These are phyloP conservation scores for Fomitiporia mediterranea DNA, from an alignment of 1,284 basidiomycete genomes.

Conservation along the genomic window DNA sequence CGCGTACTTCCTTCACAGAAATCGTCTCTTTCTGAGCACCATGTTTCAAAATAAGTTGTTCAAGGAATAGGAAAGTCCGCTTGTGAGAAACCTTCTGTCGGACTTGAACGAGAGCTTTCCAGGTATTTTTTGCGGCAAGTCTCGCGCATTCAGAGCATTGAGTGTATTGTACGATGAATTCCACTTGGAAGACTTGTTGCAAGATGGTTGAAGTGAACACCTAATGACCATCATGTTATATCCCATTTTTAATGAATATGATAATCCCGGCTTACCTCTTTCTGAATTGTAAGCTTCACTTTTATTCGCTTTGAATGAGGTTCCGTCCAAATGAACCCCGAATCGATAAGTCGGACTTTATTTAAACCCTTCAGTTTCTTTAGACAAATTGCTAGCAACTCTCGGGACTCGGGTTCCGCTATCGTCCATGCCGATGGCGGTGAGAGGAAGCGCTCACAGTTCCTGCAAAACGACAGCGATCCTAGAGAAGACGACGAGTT, in stretches of 20 bases:
- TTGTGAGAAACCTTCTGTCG: constrained; percentile 98
- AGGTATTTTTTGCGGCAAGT: constrained; percentile 97
- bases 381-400: constrained; percentile 86
- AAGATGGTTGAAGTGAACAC: constrained; percentile 93
- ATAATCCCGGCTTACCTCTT: constrained; percentile 62
- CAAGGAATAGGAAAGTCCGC: constrained; percentile 95
- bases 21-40: constrained; percentile 96
- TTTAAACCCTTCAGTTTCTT: constrained; percentile 93
- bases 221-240: constrained; percentile 32
- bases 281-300: constrained; percentile 96
- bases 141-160: constrained; percentile 94
- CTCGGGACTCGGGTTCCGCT: constrained; percentile 87
- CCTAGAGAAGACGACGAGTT: constrained; percentile 41
- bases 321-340: constrained; percentile 99
- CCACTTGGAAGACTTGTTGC: constrained; percentile 97
- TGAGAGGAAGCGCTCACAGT: constrained; percentile 94
- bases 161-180: constrained; percentile 92
- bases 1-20: constrained; percentile 86
- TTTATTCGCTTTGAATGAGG: constrained; percentile 93
- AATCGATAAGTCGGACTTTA: constrained; percentile 94
- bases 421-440: constrained; percentile 88
- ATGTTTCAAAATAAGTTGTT: constrained; percentile 97
- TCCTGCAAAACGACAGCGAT: constrained; percentile 89
- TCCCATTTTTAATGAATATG: not conserved
- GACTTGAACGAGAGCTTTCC: constrained; percentile 96